Evolutionary conservation across 169 alveolate species (phyloP).

Genomic region (Eimeria necatrix): DNA sequence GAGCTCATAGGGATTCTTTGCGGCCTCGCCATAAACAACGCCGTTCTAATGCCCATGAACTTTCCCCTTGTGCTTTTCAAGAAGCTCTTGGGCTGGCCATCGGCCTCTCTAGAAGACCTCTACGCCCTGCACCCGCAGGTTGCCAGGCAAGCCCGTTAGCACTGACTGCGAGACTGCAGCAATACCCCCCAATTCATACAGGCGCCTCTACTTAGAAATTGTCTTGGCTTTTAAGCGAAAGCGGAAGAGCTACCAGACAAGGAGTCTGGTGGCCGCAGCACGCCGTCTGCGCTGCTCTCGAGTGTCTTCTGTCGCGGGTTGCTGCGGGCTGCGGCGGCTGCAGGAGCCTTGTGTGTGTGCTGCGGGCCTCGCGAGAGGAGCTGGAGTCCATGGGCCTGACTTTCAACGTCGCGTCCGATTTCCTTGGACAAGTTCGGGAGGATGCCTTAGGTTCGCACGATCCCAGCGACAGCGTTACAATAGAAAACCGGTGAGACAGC

Average conservation of each 20-base stretch:
- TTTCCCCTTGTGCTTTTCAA: conserved; percentile 93
- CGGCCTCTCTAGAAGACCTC: conserved; percentile 89
- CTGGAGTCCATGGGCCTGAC: conserved; percentile 81
- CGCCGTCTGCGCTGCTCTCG: too few species aligned
- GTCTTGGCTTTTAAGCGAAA: too few species aligned
- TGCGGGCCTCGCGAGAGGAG: conserved; percentile 67
- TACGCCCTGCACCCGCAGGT: conserved; percentile 90
- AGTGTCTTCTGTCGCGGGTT: neutral
- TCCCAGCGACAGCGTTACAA: conserved; percentile 85
- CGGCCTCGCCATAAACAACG: conserved; percentile 95
- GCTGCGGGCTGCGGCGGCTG: conserved; percentile 41
- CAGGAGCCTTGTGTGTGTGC: conserved; percentile 72
- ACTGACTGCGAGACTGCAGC: too few species aligned
- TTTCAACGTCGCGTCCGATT: conserved; percentile 64
- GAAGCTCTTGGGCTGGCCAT: conserved; percentile 88
- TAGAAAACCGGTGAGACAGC: conserved; percentile 83
- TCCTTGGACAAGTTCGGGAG: conserved; percentile 55
- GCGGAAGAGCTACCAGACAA: too few species aligned
- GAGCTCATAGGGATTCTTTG: conserved; percentile 93
- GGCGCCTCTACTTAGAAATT: too few species aligned
- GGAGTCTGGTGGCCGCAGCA: too few species aligned
- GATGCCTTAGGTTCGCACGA: conserved; percentile 79
- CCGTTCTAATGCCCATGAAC: conserved; percentile 90
- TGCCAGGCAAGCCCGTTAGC: conserved; percentile 82
- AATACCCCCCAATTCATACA: too few species aligned